Percentiles rank a stretch among this genome's conserved stretches.
Evolutionary conservation across 352 stramenopile species (phyloP).

Genomic region (Phytopythium montanum): DNA sequence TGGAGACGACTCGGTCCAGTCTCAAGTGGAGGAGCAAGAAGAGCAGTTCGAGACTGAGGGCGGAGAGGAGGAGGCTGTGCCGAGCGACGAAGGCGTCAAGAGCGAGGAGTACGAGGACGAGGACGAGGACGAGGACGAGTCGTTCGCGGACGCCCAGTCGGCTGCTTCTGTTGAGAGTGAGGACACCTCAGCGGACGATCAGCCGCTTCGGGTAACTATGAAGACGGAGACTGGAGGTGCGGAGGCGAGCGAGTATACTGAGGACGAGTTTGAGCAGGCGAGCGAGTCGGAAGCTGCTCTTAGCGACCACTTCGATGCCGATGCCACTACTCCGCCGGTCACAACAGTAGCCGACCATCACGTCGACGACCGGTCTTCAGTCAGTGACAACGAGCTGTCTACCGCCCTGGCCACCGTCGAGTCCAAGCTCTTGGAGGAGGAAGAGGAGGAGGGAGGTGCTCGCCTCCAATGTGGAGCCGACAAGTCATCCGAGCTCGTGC

Average conservation of each 20-base stretch:
- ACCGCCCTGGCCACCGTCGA: constrained; percentile 12
- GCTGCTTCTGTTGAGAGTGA: constrained; percentile 6
- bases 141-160: constrained; percentile 34
- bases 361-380: neutral
- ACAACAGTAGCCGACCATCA: neutral
- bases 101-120: constrained; percentile 15
- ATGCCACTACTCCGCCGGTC: neutral
- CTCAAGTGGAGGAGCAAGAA: constrained; percentile 13
- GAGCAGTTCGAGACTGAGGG: constrained; percentile 9
- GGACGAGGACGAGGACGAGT: constrained; percentile 41
- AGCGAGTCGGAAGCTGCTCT: constrained; percentile 9
- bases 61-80: neutral
- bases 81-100: neutral
- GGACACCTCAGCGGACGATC: neutral
- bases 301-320: neutral
- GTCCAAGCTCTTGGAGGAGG: constrained; percentile 6
- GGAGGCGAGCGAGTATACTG: constrained; percentile 19
- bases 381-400: constrained; percentile 10
- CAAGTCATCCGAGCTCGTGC: neutral
- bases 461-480: neutral
- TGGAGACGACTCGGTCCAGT: neutral
- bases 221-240: neutral
- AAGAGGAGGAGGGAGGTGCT: neutral
- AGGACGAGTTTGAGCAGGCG: constrained; percentile 31
- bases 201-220: too few relatives aligned